Percentiles rank a stretch among this genome's conserved stretches.
Evolutionary conservation across 2,329 filamentous ascomycete genomes (phyloP).

Genomic region (Diaporthe sp.): DNA sequence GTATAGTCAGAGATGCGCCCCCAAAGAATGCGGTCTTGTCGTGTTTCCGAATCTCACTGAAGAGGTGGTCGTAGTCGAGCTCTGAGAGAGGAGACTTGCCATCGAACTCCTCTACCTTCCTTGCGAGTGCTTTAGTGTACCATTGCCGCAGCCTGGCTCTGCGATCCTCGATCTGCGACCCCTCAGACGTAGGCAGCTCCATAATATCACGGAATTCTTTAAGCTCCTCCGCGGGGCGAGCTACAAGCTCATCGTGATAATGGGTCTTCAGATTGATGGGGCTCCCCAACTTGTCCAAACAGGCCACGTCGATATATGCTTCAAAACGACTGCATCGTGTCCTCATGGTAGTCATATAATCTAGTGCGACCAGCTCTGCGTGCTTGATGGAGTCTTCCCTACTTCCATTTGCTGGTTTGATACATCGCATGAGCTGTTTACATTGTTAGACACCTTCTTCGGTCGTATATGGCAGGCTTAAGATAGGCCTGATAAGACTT

Average conservation of each 20-base stretch:
- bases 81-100: slow-evolving; percentile 18
- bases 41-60: slow-evolving; percentile 31
- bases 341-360: slow-evolving; percentile 38
- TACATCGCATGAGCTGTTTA: slow-evolving; percentile 33
- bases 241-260: slow-evolving; percentile 40
- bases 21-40: slow-evolving; percentile 37
- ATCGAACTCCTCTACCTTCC: slow-evolving; percentile 35
- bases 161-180: background rate
- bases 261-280: slow-evolving; percentile 41
- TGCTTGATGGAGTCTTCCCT: slow-evolving; percentile 35
- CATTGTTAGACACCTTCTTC: background rate
- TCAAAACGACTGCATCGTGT: slow-evolving; percentile 31
- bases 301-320: slow-evolving; percentile 31
- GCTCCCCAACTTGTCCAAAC: slow-evolving; percentile 27
- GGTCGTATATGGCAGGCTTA: background rate
- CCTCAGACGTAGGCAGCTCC: background rate
- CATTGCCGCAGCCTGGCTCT: slow-evolving; percentile 25
- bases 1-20: slow-evolving; percentile 38
- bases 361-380: slow-evolving; percentile 35
- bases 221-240: slow-evolving; percentile 35
- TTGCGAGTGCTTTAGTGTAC: slow-evolving; percentile 34
- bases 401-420: slow-evolving; percentile 30
- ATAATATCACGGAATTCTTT: slow-evolving; percentile 28
- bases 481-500: background rate
- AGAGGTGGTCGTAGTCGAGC: slow-evolving; percentile 27